Evolutionary conservation across 2,329 filamentous ascomycete genomes (phyloP).

Genomic region (Diaporthe amygdali): DNA sequence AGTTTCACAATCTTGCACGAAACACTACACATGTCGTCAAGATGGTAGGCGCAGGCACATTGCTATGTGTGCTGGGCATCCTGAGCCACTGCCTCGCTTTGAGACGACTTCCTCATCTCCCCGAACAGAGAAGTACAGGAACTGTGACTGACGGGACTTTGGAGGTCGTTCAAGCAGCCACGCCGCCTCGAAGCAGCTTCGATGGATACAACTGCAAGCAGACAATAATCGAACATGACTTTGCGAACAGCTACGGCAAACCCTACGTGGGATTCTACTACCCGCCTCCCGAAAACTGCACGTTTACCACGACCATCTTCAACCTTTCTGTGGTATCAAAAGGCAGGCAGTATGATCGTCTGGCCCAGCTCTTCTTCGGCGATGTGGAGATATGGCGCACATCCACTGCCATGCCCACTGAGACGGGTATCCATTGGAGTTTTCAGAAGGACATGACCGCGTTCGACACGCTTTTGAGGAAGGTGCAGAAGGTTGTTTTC

Average conservation of each 20-base stretch:
- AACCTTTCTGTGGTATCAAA: constrained; percentile 65
- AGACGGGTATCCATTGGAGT: constrained; percentile 55
- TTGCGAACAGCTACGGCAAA: constrained; percentile 34
- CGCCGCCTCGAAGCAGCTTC: constrained; percentile 31
- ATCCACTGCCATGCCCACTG: constrained; percentile 67
- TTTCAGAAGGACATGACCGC: constrained; percentile 69
- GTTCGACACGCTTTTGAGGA: constrained; percentile 57
- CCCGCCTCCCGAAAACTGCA: constrained; percentile 31
- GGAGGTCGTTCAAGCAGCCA: constrained; percentile 34
- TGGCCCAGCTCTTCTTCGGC: constrained; percentile 65
- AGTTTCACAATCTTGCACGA: no score
- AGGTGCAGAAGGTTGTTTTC: constrained; percentile 64
- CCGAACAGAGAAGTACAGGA: background rate
- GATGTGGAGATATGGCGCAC: constrained; percentile 70
- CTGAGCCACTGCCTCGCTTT: background rate
- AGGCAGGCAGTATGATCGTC: constrained; percentile 66
- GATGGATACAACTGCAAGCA: constrained; percentile 29
- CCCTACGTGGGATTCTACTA: constrained; percentile 34
- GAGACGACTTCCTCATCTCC: background rate
- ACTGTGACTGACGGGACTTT: background rate
- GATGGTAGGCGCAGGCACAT: background rate
- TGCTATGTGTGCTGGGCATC: background rate
- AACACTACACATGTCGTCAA: no score
- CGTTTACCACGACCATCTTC: constrained; percentile 45
- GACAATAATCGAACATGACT: constrained; percentile 31